phyloP scores from a whole-genome alignment of 768 basidiomycete genomes.

The Pholiota conissans region DNA sequence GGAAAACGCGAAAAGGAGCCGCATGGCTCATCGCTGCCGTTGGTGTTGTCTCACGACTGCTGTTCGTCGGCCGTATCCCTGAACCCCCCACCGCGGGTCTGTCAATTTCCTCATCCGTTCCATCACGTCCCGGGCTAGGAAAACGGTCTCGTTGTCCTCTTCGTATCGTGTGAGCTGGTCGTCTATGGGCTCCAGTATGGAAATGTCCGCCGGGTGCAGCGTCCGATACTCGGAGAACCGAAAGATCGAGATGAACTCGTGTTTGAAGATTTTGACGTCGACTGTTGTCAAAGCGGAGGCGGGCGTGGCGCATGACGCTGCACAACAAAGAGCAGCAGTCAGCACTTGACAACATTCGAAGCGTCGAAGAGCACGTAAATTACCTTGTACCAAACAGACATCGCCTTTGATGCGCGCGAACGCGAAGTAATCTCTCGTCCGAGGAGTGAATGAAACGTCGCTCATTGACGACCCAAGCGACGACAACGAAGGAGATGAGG shows the following conservation, averaged over 20 bases:
- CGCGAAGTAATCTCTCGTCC: constrained; percentile 41
- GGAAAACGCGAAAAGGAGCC: background rate
- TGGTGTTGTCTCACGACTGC: constrained; percentile 20
- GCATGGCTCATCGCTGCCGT: constrained; percentile 15
- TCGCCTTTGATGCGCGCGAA: constrained; percentile 57
- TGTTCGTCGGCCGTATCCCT: constrained; percentile 18
- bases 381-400: constrained; percentile 64
- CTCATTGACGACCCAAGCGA: constrained; percentile 6
- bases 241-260: constrained; percentile 68
- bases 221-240: constrained; percentile 47
- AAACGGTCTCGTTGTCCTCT: constrained; percentile 58
- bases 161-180: constrained; percentile 51
- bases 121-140: constrained; percentile 53
- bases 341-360: background rate
- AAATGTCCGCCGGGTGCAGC: constrained; percentile 50
- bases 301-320: constrained; percentile 41
- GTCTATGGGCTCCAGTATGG: constrained; percentile 51
- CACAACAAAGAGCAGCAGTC: background rate
- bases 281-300: constrained; percentile 44
- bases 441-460: background rate
- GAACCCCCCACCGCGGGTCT: constrained; percentile 26
- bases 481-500: background rate
- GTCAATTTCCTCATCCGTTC: constrained; percentile 42
- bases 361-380: constrained; percentile 15
- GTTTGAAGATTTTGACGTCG: constrained; percentile 55